A percentile compares a stretch with the other conserved stretches of the same genome.
These are phyloP conservation scores for Coprinopsis cinerea DNA, from an alignment of 768 basidiomycete genomes.

Conservation along the genomic window DNA sequence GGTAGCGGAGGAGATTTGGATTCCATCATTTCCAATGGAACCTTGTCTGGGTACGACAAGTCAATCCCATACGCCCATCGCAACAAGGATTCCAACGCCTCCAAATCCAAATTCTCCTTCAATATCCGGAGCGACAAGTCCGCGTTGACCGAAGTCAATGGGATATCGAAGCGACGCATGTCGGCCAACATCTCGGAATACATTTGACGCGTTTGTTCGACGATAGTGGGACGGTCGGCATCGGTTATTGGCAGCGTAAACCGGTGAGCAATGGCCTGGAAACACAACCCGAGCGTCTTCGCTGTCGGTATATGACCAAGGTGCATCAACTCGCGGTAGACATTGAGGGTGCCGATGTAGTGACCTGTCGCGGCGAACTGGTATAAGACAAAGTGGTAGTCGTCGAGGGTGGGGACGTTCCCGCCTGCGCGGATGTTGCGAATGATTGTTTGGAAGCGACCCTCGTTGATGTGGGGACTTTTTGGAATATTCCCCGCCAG, in stretches of 20 bases:
- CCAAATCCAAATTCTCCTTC: conserved; percentile 54
- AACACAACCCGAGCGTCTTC: conserved; percentile 56
- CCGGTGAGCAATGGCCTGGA: conserved; percentile 69
- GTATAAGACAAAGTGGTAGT: conserved; percentile 70
- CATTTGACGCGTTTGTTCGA: conserved; percentile 39
- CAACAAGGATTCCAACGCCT: conserved; percentile 54
- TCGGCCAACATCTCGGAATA: conserved; percentile 49
- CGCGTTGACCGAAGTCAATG: conserved; percentile 53
- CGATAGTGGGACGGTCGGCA: conserved; percentile 26
- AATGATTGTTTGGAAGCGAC: conserved; percentile 61
- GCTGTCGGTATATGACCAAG: conserved; percentile 39
- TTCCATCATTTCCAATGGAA: conserved; percentile 43
- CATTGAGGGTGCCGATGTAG: conserved; percentile 48
- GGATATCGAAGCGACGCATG: conserved; percentile 45
- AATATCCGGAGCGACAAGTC: conserved; percentile 66
- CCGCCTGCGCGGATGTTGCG: conserved; percentile 60
- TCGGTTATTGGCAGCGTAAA: conserved; percentile 52
- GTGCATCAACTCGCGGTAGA: conserved; percentile 53
- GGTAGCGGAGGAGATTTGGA: conserved; percentile 26
- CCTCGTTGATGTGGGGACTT: conserved; percentile 53
- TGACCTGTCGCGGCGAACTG: conserved; percentile 79
- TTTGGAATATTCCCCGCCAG: conserved; percentile 29
- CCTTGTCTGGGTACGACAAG: conserved; percentile 64
- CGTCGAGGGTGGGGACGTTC: conserved; percentile 43
- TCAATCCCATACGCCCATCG: conserved; percentile 74